These are phyloP conservation scores for Massospora cicadina DNA, from an alignment of 371 early-diverging fungal genomes.

Conservation along the genomic window DNA sequence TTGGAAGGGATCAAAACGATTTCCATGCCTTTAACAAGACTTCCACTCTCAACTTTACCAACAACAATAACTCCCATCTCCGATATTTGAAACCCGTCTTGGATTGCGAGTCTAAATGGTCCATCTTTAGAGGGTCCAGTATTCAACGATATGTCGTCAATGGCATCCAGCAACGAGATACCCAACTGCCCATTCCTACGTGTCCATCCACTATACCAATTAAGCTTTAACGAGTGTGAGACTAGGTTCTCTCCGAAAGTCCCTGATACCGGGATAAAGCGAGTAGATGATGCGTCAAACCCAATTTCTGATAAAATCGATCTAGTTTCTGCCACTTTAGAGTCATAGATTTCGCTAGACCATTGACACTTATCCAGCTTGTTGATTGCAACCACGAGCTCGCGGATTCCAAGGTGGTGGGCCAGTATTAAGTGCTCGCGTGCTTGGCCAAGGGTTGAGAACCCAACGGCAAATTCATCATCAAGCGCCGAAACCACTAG, in stretches of 20 bases:
- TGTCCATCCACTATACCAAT: not conserved
- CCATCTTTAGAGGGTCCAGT: conserved; percentile 80
- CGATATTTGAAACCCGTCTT: conserved; percentile 89
- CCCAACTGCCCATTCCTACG: conserved; percentile 56
- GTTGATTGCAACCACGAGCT: conserved; percentile 96
- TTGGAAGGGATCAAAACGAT: conserved; percentile 76
- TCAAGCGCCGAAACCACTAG: conserved; percentile 88
- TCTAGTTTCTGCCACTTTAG: conserved; percentile 87
- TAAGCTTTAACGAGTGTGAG: not conserved
- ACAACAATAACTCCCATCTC: conserved; percentile 87
- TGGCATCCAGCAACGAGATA: conserved; percentile 87
- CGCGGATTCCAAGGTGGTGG: conserved; percentile 91
- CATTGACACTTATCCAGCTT: conserved; percentile 97
- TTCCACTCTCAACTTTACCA: conserved; percentile 94
- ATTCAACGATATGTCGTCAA: conserved; percentile 76
- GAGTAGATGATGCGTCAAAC: conserved; percentile 78
- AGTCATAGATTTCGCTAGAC: conserved; percentile 84
- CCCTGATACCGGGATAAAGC: conserved; percentile 95
- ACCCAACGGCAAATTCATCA: conserved; percentile 98
- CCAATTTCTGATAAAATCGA: conserved; percentile 90
- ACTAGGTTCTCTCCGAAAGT: conserved; percentile 24
- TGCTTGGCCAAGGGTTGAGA: conserved; percentile 98
- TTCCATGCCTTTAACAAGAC: conserved; percentile 84
- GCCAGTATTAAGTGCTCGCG: conserved; percentile 99
- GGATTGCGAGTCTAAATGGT: conserved; percentile 93